phyloP scores from a whole-genome alignment of 805 yeast species.

The Torulaspora maleeae region DNA sequence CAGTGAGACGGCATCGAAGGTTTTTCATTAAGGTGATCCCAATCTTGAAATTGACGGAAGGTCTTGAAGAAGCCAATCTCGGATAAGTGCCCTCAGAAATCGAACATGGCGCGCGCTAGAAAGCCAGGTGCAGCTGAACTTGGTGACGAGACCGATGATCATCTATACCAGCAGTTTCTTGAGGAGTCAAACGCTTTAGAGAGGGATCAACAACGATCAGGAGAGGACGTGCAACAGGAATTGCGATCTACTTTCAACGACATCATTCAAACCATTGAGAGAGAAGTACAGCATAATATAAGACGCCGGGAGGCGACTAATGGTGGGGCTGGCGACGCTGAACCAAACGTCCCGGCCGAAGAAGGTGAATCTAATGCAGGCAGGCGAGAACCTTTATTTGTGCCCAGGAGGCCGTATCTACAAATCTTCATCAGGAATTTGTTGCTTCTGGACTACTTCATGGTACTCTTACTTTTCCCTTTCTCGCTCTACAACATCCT shows the following conservation, averaged over 20 bases:
- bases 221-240: constrained; percentile 18
- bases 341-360: background rate
- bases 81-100: background rate
- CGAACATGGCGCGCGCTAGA: background rate
- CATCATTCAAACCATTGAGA: constrained; percentile 13
- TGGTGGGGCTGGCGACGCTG: background rate
- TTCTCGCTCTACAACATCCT: constrained; percentile 32
- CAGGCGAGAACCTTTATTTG: constrained; percentile 15
- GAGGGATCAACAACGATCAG: constrained; percentile 9
- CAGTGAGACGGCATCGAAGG: background rate
- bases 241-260: constrained; percentile 16
- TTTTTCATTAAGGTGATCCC: background rate
- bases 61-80: background rate
- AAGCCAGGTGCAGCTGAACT: background rate
- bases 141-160: constrained; percentile 14
- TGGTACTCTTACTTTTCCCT: constrained; percentile 31
- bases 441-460: constrained; percentile 28
- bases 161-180: constrained; percentile 18
- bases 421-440: constrained; percentile 25
- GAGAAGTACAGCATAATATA: constrained; percentile 12
- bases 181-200: constrained; percentile 11
- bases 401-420: constrained; percentile 23
- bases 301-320: constrained; percentile 2
- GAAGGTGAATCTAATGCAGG: background rate
- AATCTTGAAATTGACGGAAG: background rate